Evolutionary conservation across 176 grass and related monocot genomes (phyloP).

Genomic region (Eragrostis nindensis): DNA sequence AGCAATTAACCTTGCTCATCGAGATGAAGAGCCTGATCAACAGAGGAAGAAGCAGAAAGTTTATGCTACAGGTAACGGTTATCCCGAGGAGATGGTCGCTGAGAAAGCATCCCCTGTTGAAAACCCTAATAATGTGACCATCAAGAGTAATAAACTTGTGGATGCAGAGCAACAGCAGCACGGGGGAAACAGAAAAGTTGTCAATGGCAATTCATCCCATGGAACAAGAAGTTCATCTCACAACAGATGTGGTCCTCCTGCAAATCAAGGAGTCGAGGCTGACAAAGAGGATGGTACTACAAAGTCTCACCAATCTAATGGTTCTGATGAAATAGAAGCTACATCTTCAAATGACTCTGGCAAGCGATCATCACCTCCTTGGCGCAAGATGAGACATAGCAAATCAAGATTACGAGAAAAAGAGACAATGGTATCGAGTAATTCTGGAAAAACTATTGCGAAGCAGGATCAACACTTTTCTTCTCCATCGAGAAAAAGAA

Average conservation of each 20-base stretch:
- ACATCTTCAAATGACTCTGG: constrained; percentile 37
- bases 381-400: constrained; percentile 14
- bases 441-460: constrained; percentile 30
- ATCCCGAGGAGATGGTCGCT: constrained; percentile 14
- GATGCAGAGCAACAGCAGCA: constrained; percentile 19
- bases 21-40: constrained; percentile 14
- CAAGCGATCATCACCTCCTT: constrained; percentile 32
- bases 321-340: constrained; percentile 42
- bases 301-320: constrained; percentile 22
- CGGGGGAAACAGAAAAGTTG: constrained; percentile 36
- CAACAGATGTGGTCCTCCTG: constrained; percentile 12
- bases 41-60: constrained; percentile 46
- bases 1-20: neutral
- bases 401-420: constrained; percentile 32
- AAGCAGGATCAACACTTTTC: constrained; percentile 28
- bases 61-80: constrained; percentile 24
- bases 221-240: constrained; percentile 29
- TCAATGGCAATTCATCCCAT: constrained; percentile 32
- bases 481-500: constrained; percentile 43
- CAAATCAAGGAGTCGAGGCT: constrained; percentile 30
- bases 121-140: constrained; percentile 11
- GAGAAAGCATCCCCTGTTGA: constrained; percentile 14
- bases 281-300: constrained; percentile 7
- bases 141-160: constrained; percentile 27
- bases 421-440: constrained; percentile 12